Base-by-base conservation (phyloP, 495 filamentous ascomycete species). In the Aspergillus sclerotiicarbonarius region DNA sequence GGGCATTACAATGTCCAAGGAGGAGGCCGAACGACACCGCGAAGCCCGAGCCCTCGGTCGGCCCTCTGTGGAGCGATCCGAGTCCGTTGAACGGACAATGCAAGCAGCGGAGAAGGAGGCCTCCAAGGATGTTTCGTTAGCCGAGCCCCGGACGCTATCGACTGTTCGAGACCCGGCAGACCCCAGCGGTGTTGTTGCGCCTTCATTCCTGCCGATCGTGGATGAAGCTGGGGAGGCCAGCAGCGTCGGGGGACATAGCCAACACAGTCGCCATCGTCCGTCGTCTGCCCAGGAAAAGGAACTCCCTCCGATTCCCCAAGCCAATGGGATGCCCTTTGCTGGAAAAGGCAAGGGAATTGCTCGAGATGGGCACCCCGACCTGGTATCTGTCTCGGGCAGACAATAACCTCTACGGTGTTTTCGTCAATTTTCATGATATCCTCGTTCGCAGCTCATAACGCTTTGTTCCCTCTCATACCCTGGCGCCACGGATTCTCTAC, bases 171-270 rank as follows among this genome's bases (percentile, higher is more conserved):
- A 77, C 67, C 79, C 74, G 41, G 74, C 72, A 3, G 87, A 91
- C 51, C 68, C 80, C 21, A 67, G 62, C 19, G 82, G 80, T 12
- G 64, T 78, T 12, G 78, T 80, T 25, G 84, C 86, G 10, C 80
- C 87, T 30, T 74, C 70, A n/a, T 87, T 90, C 21, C 72, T 98
- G n/a, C 94, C 94, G 1, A 87, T 97, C 49, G 90, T 98, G 8
- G 91, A 96, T 54, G 94, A 98, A 76, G 88, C 87, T 25, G 89
- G 86, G 12, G 94, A 97, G 71, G 88, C 84, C 16, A 83, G 81
- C 4, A 92, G 89, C 54, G 84, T 86, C 18, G 84, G 87, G 4
- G 82, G 84, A 46, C 71, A 73, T 16, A 76, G 73, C 54, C 68
- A 69, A 59, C 69, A 72, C 54, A 76, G 73, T 57, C 69, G 67